Percentiles rank a stretch among this genome's conserved stretches.
These are phyloP conservation scores for Bruguiera sexangula DNA, from an alignment of 345 rosid genomes.

Conservation along the genomic window DNA sequence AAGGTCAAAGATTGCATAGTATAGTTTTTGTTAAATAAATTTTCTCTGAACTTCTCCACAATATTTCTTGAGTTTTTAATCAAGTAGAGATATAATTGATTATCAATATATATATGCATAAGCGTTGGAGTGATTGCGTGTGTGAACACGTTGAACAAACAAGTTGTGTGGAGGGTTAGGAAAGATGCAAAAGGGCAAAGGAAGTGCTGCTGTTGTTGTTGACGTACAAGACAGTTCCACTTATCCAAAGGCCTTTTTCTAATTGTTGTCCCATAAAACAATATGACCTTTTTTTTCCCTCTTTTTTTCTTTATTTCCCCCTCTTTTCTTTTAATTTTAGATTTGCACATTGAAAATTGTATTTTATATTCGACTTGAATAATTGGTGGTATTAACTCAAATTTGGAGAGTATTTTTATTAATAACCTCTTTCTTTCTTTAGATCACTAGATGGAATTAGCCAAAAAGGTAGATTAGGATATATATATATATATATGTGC, in stretches of 20 bases:
- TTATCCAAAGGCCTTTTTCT: background rate
- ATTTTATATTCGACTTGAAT: background rate
- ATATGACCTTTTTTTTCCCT: background rate
- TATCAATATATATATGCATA: background rate
- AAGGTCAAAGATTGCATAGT: conserved; percentile 18
- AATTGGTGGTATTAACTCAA: background rate
- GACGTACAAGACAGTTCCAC: conserved; percentile 30
- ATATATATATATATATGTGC: background rate
- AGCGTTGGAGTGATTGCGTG: background rate
- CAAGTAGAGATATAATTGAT: background rate
- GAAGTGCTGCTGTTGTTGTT: conserved; percentile 7
- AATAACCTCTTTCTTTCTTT: too few species aligned
- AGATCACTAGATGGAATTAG: background rate
- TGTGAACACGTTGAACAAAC: conserved; percentile 22
- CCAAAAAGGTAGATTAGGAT: background rate
- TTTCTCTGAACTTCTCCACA: background rate
- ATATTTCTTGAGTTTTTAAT: background rate
- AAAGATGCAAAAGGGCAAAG: conserved; percentile 14
- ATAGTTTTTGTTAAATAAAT: background rate
- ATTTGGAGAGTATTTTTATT: too few species aligned
- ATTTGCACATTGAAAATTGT: background rate
- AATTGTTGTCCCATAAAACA: background rate
- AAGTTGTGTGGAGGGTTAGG: conserved; percentile 16
- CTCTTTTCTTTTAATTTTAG: background rate
- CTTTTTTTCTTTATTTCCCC: background rate